These are phyloP conservation scores for Dioscorea dumetorum DNA, from an alignment of 106 monocot genomes.

Conservation along the genomic window DNA sequence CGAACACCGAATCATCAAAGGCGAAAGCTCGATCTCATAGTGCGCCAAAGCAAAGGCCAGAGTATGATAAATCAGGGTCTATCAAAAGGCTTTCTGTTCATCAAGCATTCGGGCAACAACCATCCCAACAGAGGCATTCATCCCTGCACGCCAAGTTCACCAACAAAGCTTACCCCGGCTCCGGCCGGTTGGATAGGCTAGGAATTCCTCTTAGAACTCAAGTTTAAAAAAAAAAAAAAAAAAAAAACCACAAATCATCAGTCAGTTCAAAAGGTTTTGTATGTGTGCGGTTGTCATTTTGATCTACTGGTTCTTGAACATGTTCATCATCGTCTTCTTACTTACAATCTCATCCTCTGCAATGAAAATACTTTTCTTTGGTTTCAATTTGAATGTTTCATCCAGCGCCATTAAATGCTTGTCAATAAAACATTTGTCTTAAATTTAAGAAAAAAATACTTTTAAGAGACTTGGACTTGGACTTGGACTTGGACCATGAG, in stretches of 20 bases:
- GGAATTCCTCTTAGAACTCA: conserved; percentile 52
- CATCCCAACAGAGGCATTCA: conserved; percentile 9
- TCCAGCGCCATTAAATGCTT: no score
- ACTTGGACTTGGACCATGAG: no score
- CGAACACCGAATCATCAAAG: conserved; percentile 71
- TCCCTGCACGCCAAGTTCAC: conserved; percentile 47
- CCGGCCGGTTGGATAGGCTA: conserved; percentile 62
- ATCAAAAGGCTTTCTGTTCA: conserved; percentile 11
- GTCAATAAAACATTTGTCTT: no score
- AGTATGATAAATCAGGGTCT: conserved; percentile 44
- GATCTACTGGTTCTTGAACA: background rate
- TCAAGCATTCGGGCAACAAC: background rate
- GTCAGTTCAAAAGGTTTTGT: background rate
- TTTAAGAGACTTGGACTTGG: no score
- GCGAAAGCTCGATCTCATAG: conserved; percentile 71
- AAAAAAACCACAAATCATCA: no score
- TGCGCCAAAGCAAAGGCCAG: conserved; percentile 77
- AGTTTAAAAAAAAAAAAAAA: no score
- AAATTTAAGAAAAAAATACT: no score
- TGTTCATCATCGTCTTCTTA: background rate
- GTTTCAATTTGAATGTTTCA: no score
- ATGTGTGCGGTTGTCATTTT: background rate
- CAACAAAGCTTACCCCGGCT: conserved; percentile 69
- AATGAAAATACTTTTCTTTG: no score
- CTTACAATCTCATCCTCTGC: no score